phyloP scores from a whole-genome alignment of 2,329 filamentous ascomycete species.

The Penicillium glabrum region DNA sequence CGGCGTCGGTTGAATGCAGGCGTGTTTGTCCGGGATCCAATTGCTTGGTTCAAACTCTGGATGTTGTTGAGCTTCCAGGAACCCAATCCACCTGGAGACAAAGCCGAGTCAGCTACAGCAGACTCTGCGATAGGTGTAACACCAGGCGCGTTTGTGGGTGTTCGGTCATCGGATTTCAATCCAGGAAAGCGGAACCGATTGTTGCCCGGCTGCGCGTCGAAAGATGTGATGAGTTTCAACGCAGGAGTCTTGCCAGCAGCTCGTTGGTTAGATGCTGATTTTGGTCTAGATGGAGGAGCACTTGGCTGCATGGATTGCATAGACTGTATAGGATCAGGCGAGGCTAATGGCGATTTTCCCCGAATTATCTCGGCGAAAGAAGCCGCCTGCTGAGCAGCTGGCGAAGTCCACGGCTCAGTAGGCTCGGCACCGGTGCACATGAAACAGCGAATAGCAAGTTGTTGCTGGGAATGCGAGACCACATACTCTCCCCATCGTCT shows the following conservation, averaged over 20 bases:
- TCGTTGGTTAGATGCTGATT: constrained; percentile 54
- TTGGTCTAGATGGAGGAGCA: constrained; percentile 24
- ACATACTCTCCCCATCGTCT: constrained; percentile 95
- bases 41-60: constrained; percentile 68
- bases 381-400: constrained; percentile 66
- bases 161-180: constrained; percentile 57
- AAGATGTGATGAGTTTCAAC: constrained; percentile 88
- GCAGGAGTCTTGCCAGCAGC: constrained; percentile 76
- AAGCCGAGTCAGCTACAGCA: constrained; percentile 58
- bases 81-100: constrained; percentile 68
- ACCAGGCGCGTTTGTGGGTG: constrained; percentile 73
- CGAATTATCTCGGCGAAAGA: constrained; percentile 37
- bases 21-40: constrained; percentile 63
- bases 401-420: constrained; percentile 83
- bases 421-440: constrained; percentile 86
- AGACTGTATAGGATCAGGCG: constrained; percentile 58
- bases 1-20: constrained; percentile 63
- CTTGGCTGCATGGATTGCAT: constrained; percentile 11
- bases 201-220: constrained; percentile 52
- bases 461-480: constrained; percentile 80
- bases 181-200: constrained; percentile 64
- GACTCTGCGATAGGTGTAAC: constrained; percentile 85
- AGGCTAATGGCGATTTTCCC: constrained; percentile 43
- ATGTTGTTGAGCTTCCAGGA: constrained; percentile 57
- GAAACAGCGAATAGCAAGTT: constrained; percentile 88